Base-by-base conservation (phyloP, 2,329 filamentous ascomycete genomes). In the Fusarium virguliforme region DNA sequence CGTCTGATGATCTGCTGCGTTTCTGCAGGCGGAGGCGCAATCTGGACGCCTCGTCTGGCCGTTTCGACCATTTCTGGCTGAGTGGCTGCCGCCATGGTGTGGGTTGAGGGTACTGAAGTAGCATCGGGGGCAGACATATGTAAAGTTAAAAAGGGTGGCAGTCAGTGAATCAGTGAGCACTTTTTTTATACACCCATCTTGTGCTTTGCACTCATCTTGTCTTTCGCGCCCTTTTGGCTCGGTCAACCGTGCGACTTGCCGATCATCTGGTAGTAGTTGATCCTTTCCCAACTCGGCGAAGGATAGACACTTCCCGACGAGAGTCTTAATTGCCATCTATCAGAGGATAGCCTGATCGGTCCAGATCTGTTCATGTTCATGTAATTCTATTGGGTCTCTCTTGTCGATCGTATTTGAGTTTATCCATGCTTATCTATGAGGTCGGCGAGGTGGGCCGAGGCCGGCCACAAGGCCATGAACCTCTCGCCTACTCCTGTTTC, bases 1-100 rank as follows among this genome's bases (percentile, higher is more conserved):
- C 67, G 64, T 12, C 55, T 68, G 41, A 71, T 70, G 41, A 55
- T 64, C 1, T 60, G 38, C 8, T 68, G 60, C 0, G 51, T 67
- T 8, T 50, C 28, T 10, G 43, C 9, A 4, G 67, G 13, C 22
- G 48, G 22, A 22, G 53, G 13, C 1, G 26, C 37, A 3, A 57
- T 30, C 13, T 38, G 53, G 9, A 55, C 24, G 5, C 53, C 12
- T n/a, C 8, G 4, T 1, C 4, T 37, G 2, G 24, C 28, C 26
- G 10, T 6, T 6, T 67, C 3, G 0, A 12, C 2, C 64, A 65
- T 67, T 56, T 67, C 55, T 55, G 64, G 40, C n/a, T 3, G 50
- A 1, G 34, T 12, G 8, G 10, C 7, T 4, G 41, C 8, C 41
- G 12, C 41, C 41, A 46, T 10, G 12, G 0, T 12, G 12, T 26